phyloP scores from a whole-genome alignment of 257 asterid genomes.

The Apocynum venetum region DNA sequence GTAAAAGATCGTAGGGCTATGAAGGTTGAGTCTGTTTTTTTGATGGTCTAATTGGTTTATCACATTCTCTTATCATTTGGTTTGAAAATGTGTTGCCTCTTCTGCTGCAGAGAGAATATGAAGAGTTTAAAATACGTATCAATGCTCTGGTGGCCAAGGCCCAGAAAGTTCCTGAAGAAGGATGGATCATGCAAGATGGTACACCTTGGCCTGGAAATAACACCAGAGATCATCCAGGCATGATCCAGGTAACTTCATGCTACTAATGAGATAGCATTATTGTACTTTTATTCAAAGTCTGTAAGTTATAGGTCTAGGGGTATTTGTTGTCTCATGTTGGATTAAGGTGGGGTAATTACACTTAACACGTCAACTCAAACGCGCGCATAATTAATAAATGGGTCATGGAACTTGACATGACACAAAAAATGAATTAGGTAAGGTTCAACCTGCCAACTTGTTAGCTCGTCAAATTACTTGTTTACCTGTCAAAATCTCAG shows the following conservation, averaged over 20 bases:
- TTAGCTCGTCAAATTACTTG: too few species aligned
- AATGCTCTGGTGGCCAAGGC: slow-evolving; percentile 89
- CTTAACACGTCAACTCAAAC: too few species aligned
- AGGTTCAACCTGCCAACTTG: too few species aligned
- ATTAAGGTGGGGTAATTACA: too few species aligned
- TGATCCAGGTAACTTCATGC: slow-evolving; percentile 71
- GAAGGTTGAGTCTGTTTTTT: slow-evolving; percentile 53
- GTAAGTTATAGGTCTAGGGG: too few species aligned
- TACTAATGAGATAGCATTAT: not conserved
- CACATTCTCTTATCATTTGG: slow-evolving; percentile 19
- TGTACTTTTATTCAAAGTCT: not conserved
- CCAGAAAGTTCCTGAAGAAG: slow-evolving; percentile 90
- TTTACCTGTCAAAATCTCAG: too few species aligned
- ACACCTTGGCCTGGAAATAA: slow-evolving; percentile 99
- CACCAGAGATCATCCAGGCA: slow-evolving; percentile 96
- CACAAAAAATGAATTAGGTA: too few species aligned
- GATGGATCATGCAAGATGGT: slow-evolving; percentile 99
- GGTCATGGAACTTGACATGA: too few species aligned
- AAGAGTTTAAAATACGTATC: slow-evolving; percentile 84
- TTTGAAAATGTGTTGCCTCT: slow-evolving; percentile 24
- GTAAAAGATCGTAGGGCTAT: slow-evolving; percentile 96
- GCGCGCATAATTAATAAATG: too few species aligned
- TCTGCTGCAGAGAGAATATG: slow-evolving; percentile 78
- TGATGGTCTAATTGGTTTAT: not conserved
- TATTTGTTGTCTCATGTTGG: too few species aligned